Conservation (phyloP, 257 asterid species). For the Plantago ovata region DNA sequence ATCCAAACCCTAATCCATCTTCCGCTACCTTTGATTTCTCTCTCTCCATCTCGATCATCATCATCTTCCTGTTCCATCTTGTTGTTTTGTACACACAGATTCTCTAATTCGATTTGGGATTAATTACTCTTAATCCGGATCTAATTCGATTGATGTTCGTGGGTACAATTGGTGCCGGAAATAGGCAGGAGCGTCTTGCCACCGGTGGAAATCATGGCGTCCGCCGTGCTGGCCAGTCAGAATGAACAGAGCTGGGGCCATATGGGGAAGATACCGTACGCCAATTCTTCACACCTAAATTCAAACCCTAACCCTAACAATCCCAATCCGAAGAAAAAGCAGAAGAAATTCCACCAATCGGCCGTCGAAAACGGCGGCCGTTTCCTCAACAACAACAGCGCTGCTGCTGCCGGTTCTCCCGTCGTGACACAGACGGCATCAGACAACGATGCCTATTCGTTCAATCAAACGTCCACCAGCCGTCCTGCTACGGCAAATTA, state of each 20-base stretch:
- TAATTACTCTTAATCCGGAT: background rate
- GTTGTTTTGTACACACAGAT: no score
- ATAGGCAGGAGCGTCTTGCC: slow-evolving; percentile 36
- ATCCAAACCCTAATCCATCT: slow-evolving; percentile 49
- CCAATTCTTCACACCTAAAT: slow-evolving; percentile 45
- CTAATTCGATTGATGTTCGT: slow-evolving; percentile 17
- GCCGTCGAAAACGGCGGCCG: slow-evolving; percentile 45
- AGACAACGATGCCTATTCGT: slow-evolving; percentile 92
- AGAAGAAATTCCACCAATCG: slow-evolving; percentile 52
- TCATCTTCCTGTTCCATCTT: background rate
- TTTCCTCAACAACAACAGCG: slow-evolving; percentile 15
- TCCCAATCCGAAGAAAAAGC: slow-evolving; percentile 80
- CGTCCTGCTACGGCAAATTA: slow-evolving; percentile 59
- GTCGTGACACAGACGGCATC: slow-evolving; percentile 78
- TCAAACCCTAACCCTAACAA: slow-evolving; percentile 74
- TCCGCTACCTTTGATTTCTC: slow-evolving; percentile 10
- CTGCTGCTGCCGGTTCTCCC: slow-evolving; percentile 45
- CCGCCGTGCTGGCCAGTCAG: slow-evolving; percentile 81
- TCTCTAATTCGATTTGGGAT: background rate
- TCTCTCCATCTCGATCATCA: background rate
- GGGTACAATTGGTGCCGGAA: slow-evolving; percentile 40
- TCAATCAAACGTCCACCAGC: slow-evolving; percentile 51
- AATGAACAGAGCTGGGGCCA: slow-evolving; percentile 87
- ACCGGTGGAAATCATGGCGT: slow-evolving; percentile 73
- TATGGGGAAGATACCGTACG: slow-evolving; percentile 79